Evolutionary conservation across 2,329 filamentous ascomycete genomes (phyloP), one percentile per base, ranked within the genome.

Genomic region (Calonectria leucothoes): DNA sequence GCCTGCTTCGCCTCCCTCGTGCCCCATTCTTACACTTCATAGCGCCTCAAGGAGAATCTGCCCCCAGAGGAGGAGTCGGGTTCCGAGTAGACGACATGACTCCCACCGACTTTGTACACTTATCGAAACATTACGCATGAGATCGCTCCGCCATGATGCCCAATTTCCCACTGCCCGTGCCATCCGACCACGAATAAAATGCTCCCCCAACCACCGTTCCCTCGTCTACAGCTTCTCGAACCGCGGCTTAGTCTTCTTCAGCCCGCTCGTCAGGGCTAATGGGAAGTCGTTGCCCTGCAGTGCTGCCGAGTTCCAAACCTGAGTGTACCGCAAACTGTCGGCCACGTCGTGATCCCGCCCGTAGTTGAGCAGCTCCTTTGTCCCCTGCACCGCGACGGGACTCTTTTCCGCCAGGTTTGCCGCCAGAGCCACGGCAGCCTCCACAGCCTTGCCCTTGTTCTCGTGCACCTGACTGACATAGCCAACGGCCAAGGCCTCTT

Each of bases 311-410:
- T 98, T 98, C 96, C 96, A 98, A 1, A 97, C 89, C 14, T 91
- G 89, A 5, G 96, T 98, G 84, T 98, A 98, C 71, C 91, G 91
- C 82, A 98, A 85, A 59, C 93, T 95, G 78, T 98, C 95, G 57
- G 90, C 91, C 33, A 98, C 91, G 2, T 89, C 88, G 82, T 95
- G 91, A 83, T 98, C 96, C 79, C 94, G 89, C 39, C 93, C 94
- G 81, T 93, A 95, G 84, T 97, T 95, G 81, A 98, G 82, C 75
- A 98, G 85, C 85, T 97, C 94, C 87, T 98, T 98, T 11, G 95
- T 98, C 7, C 94, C 93, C 86, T 95, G 91, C 76, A 96, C 94
- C 1, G 95, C 95, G 27, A 98, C 92, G 0, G 96, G 96, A 81
- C 94, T 97, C 89, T 98, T 98, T 23, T 83, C 87, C 33, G 94